Conservation (phyloP, 805 yeast genomes). For the Monosporozyma solicola region DNA sequence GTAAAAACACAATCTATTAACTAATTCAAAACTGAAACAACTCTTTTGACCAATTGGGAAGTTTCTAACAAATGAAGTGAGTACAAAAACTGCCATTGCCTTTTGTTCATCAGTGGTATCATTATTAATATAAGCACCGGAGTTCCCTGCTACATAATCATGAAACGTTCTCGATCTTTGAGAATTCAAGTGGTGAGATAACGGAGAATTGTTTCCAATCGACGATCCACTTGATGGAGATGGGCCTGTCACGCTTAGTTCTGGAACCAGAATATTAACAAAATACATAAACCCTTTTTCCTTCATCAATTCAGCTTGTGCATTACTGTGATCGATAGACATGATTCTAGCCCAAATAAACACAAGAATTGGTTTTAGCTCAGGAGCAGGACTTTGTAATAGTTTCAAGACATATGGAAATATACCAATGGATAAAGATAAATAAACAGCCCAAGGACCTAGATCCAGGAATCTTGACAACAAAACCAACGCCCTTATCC, state of each 20-base stretch:
- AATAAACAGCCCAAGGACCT: conserved; percentile 96
- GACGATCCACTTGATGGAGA: conserved; percentile 14
- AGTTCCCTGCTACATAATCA: not conserved
- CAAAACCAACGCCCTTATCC: conserved; percentile 78
- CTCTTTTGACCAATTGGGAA: conserved; percentile 71
- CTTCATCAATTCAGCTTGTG: conserved; percentile 86
- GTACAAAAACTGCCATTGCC: conserved; percentile 90
- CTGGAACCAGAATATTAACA: conserved; percentile 60
- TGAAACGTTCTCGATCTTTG: not conserved
- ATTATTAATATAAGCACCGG: conserved; percentile 11
- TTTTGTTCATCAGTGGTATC: conserved; percentile 67
- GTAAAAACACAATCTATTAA: conserved; percentile 56
- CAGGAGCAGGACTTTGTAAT: conserved; percentile 91
- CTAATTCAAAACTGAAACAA: conserved; percentile 65
- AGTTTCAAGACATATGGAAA: conserved; percentile 90
- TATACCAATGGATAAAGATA: conserved; percentile 88
- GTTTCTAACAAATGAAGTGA: conserved; percentile 76
- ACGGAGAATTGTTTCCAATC: conserved; percentile 11
- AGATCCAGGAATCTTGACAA: conserved; percentile 80
- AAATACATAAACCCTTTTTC: conserved; percentile 88
- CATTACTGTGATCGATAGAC: conserved; percentile 85
- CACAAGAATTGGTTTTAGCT: conserved; percentile 84
- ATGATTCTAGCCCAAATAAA: conserved; percentile 97
- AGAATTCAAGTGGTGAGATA: conserved; percentile 5
- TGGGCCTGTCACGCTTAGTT: conserved; percentile 16